phyloP scores from a whole-genome alignment of 176 grass and related monocot species.

The Ensete glaucum region DNA sequence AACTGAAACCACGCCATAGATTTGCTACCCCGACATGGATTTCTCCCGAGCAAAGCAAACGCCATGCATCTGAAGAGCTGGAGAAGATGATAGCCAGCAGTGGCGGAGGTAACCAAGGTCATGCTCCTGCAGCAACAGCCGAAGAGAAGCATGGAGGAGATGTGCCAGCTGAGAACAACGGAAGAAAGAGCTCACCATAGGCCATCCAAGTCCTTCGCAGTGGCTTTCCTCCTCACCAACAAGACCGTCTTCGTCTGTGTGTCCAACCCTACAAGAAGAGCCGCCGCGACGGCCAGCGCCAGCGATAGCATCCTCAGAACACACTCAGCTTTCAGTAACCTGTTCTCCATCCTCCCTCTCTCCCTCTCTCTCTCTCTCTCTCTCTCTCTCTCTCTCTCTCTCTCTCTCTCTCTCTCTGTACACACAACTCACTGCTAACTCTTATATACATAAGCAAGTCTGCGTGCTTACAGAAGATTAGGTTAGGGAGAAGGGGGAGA shows the following conservation, averaged over 20 bases:
- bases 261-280: constrained; percentile 55
- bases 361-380: constrained; percentile 13
- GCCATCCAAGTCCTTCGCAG: constrained; percentile 55
- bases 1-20: constrained; percentile 51
- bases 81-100: constrained; percentile 67
- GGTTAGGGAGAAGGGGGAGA: too few species aligned
- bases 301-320: constrained; percentile 37
- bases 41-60: constrained; percentile 24
- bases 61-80: constrained; percentile 63
- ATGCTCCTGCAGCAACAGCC: constrained; percentile 24
- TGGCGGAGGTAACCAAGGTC: constrained; percentile 26
- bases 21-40: constrained; percentile 24
- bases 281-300: constrained; percentile 40
- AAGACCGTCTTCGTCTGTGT: constrained; percentile 60
- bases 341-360: constrained; percentile 1
- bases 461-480: too few species aligned
- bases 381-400: constrained; percentile 7
- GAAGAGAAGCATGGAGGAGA: too few species aligned
- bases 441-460: too few species aligned
- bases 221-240: constrained; percentile 49
- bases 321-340: constrained; percentile 36
- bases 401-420: constrained; percentile 11
- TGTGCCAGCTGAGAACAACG: too few species aligned
- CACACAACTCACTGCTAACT: too few species aligned
- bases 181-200: constrained; percentile 37